Evolutionary conservation across 768 basidiomycete species (phyloP), one percentile per base, ranked within the genome.

Genomic region (Rhizopogon vesiculosus): DNA sequence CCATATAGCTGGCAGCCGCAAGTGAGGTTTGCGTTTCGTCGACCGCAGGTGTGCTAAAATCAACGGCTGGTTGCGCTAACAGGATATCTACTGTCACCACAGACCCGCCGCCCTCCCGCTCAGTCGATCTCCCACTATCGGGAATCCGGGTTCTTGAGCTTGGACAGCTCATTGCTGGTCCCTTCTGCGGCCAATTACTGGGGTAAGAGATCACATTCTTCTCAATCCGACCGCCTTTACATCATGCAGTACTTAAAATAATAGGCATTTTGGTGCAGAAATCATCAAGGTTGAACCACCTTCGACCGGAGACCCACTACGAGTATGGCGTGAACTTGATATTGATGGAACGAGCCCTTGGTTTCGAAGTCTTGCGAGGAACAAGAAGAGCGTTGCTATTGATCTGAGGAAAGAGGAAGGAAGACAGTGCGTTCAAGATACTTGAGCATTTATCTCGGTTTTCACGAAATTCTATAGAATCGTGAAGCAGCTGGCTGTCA

Each of bases 341-440:
- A 74, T 80, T 0, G 86, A 88, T 59, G 85, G 86, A 1, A 81
- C 82, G 0, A 86, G 86, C 59, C 86, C 85, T 0, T 88, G 87
- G 87, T 89, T 86, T 67, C 73, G 86, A 43, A 86, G 86, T 59
- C 77, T 88, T 25, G 86, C 72, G 8, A 72, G 87, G 50, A 87
- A 89, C 68, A 89, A 89, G 74, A 88, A 85, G 69, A 87, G 85
- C 55, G 79, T 87, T 18, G 81, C 81, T 8, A 84, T 89, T 53
- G 84, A 88, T 61, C 62, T 89, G 60, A 72, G 82, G 28, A 82
- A 78, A 57, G 73, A 74, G 16, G 76, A 84, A 61, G 85, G 85
- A n/a, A 65, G 77, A 59, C 65, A 70, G 80, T 81, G 58, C 50
- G 74, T 70, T 4, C 28, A 15, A 48, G 2, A 48, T 7, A 7